A percentile compares a stretch with the other conserved stretches of the same genome.
Evolutionary conservation across 345 rosid genomes (phyloP).

Genomic region (Litchi chinensis): DNA sequence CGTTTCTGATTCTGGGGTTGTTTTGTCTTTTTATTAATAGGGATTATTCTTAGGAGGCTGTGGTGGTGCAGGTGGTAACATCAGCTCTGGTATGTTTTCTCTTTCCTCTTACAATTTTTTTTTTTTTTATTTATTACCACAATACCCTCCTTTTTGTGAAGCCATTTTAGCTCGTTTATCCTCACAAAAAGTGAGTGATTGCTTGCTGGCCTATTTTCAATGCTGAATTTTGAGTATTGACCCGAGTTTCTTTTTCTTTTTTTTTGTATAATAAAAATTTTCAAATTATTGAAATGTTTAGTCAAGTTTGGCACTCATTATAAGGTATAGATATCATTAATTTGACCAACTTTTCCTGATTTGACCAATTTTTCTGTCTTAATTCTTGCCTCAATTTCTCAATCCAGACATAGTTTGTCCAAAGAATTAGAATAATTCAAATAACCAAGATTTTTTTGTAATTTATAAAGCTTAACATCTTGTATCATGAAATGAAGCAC

Average conservation of each 20-base stretch:
- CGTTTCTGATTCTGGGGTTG: not conserved
- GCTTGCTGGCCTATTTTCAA: not conserved
- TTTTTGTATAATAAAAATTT: not conserved
- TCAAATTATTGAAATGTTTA: not conserved
- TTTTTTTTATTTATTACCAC: not conserved
- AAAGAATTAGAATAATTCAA: not conserved
- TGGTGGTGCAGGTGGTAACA: constrained; percentile 66
- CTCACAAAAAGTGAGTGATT: not conserved
- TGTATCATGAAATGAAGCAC: not conserved
- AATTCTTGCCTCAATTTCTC: constrained; percentile 4
- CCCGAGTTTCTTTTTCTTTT: not conserved
- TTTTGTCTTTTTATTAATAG: constrained; percentile 33
- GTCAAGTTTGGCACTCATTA: constrained; percentile 22
- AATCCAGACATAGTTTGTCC: not conserved
- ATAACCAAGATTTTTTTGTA: not conserved
- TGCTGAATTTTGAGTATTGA: constrained; percentile 19
- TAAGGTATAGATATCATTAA: not conserved
- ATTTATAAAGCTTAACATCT: not conserved
- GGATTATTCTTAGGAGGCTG: constrained; percentile 86
- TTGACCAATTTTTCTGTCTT: constrained; percentile 18
- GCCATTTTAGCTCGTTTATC: not conserved
- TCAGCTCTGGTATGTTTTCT: constrained; percentile 70
- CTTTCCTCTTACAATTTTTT: no score
- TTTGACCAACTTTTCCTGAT: constrained; percentile 5
- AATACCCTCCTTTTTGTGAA: not conserved